A percentile compares a stretch with the other conserved stretches of the same genome.
phyloP scores from a whole-genome alignment of 768 basidiomycete species.

The Kwoniella sp. region DNA sequence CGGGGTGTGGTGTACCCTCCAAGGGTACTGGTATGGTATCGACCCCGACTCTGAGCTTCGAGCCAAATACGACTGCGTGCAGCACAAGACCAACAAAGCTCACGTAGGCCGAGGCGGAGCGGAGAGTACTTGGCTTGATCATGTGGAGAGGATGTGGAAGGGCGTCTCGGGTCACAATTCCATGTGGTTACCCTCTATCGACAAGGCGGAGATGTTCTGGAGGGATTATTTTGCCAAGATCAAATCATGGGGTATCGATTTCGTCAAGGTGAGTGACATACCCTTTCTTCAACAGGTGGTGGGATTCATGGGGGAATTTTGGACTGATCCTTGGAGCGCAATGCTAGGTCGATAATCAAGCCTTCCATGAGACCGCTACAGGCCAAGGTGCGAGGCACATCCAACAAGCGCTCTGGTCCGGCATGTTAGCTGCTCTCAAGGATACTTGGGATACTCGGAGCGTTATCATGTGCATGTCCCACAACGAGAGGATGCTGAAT shows the following conservation, averaged over 20 bases:
- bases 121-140: constrained; percentile 2
- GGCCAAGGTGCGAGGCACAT: constrained; percentile 14
- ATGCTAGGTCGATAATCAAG: constrained; percentile 49
- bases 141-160: not conserved
- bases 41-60: constrained; percentile 29
- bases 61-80: constrained; percentile 26
- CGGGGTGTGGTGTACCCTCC: constrained; percentile 46
- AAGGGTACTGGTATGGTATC: constrained; percentile 45
- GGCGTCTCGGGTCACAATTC: constrained; percentile 3
- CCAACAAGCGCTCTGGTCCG: constrained; percentile 41
- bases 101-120: constrained; percentile 25
- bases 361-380: constrained; percentile 22
- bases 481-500: constrained; percentile 47
- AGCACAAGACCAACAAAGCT: constrained; percentile 17
- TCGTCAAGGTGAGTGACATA: constrained; percentile 42
- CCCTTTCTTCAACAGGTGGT: too few relatives aligned
- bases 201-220: constrained; percentile 42
- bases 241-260: constrained; percentile 32
- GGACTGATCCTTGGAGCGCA: too few relatives aligned
- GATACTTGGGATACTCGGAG: constrained; percentile 31
- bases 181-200: constrained; percentile 35
- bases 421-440: constrained; percentile 32
- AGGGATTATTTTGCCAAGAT: constrained; percentile 38
- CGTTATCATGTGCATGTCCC: constrained; percentile 48
- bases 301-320: too few relatives aligned